Evolutionary conservation across 192 early-diverging fungal species (phyloP), one percentile per base, ranked within the genome.

Genomic region (Dimargaris cristalligena): DNA sequence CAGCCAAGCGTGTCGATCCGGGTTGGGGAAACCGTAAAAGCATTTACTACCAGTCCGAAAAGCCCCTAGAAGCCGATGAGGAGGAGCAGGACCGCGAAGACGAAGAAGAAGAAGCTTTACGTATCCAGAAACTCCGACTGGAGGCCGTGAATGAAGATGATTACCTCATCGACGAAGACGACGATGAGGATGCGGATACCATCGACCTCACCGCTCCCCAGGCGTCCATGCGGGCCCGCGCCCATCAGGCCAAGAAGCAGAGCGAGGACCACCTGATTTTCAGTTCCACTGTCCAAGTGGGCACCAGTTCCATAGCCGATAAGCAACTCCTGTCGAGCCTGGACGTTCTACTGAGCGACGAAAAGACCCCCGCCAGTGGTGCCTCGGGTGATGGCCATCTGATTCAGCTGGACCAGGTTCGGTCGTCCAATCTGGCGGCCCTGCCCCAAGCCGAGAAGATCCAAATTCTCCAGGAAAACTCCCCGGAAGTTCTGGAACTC

Each of bases 81-180:
- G 86, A 76, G 50, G 74, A 73, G 51, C 70, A 58, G 3, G 74
- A 68, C 4, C 67, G 82, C 58, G 80, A 80, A 41, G 89, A 89
- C 57, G 92, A 96, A 63, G 91, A 89, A 54, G 78, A 79, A 48
- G 93, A 94, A 68, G 92, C 89, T 2, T 67, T 90, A 50, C 80
- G 87, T 60, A 70, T 97, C 61, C 91, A 93, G 61, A 81, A 79
- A 68, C 76, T 86, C 64, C 80, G 81, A 41, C 65, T 91, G 31
- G 79, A 82, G 49, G 77, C 71, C 31, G 80, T 94, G 73, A 74
- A 82, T 32, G 93, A 94, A 65, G 85, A 77, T 52, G 93, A 97
- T 76, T 94, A 91, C 63, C 71, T 92, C 62, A 66, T 75, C 30
- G 71, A 54, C 18, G 69, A 72, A 13, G 61, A 52, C 25, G 48